phyloP scores from a whole-genome alignment of 208 protist species.

The Acanthamoeba royreba region DNA sequence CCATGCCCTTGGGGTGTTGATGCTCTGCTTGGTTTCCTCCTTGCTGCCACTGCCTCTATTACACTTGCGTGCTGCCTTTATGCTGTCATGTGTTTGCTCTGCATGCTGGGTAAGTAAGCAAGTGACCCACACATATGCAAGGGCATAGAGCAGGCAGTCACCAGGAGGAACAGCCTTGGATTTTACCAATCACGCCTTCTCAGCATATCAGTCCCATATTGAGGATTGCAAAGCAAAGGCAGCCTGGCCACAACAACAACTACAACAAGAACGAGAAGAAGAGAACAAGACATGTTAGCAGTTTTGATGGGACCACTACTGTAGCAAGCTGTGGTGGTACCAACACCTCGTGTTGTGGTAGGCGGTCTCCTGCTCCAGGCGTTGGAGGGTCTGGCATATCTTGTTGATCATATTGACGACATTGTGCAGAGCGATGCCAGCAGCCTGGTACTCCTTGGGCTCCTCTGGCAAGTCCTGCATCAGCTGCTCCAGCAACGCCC shows the following conservation, averaged over 20 bases:
- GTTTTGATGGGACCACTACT: not conserved
- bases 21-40: too few species aligned
- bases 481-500: not conserved
- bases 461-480: slow-evolving; percentile 10
- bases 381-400: not conserved
- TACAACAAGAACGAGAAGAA: not conserved
- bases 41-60: too few species aligned
- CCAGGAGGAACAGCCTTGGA: too few species aligned
- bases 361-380: not conserved
- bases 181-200: too few species aligned
- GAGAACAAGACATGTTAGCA: not conserved
- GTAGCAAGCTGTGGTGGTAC: not conserved
- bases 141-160: too few species aligned
- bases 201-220: not conserved
- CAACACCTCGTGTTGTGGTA: not conserved
- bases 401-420: slow-evolving; percentile 21
- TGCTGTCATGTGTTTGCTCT: too few species aligned
- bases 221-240: not conserved
- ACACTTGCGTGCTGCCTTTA: too few species aligned
- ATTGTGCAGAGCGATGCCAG: not conserved
- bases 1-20: too few species aligned
- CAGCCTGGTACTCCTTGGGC: not conserved
- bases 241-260: too few species aligned
- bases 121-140: too few species aligned
- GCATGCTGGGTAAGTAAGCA: too few species aligned